Conservation (phyloP, 169 alveolate species). For the Babesia bigemina region DNA sequence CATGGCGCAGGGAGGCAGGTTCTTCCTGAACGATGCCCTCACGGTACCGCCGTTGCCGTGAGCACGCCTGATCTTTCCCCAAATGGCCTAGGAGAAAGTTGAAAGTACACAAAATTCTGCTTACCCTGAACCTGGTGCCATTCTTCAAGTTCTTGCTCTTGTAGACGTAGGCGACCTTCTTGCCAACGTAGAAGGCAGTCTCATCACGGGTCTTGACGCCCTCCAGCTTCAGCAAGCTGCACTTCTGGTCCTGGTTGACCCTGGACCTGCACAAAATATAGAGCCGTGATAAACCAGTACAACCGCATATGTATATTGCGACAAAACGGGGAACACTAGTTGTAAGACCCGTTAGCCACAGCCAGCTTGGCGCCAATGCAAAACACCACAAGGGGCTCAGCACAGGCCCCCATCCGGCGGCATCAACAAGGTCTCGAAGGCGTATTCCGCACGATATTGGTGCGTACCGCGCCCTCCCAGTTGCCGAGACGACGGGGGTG, state of each 20-base stretch:
- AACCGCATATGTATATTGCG: not conserved
- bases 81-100: conserved; percentile 77
- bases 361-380: not conserved
- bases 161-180: conserved; percentile 97
- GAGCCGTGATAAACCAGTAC: not conserved
- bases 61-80: conserved; percentile 97
- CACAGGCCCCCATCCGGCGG: no score
- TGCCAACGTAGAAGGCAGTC: conserved; percentile 95
- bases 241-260: conserved; percentile 92
- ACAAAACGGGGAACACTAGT: not conserved
- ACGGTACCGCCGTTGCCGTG: conserved; percentile 98
- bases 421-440: no score
- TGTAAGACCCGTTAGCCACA: not conserved
- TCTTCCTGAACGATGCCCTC: conserved; percentile 93
- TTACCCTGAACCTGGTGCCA: conserved; percentile 92
- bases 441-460: no score
- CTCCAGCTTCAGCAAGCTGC: conserved; percentile 93
- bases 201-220: conserved; percentile 95
- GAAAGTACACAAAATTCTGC: not conserved
- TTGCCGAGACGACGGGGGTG: no score
- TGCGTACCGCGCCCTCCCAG: no score
- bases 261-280: conserved; percentile 82
- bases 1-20: conserved; percentile 96
- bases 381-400: no score
- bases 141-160: conserved; percentile 90